Evolutionary conservation across 176 grass and related monocot genomes (phyloP).

Genomic region (Oryza nivara): DNA sequence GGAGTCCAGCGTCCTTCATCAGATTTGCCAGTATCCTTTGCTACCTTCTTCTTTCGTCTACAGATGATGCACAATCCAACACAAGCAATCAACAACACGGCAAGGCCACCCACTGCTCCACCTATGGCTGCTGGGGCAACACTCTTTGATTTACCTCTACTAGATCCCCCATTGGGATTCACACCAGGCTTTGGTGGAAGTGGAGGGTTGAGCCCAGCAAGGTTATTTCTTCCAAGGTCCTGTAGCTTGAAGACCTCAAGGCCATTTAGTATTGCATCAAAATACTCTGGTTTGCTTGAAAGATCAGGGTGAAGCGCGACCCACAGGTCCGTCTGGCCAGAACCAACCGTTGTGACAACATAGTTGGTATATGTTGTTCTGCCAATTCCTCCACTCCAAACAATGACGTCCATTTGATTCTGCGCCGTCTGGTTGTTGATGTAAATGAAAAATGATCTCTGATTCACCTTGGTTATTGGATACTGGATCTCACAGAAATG

Average conservation of each 20-base stretch:
- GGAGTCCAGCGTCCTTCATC: conserved; percentile 45
- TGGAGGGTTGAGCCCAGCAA: conserved; percentile 59
- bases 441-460: conserved; percentile 72
- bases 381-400: conserved; percentile 47
- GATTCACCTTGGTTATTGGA: conserved; percentile 54
- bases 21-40: conserved; percentile 28
- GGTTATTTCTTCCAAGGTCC: conserved; percentile 5
- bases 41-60: conserved; percentile 54
- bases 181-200: background rate
- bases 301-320: conserved; percentile 76
- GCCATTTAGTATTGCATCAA: conserved; percentile 83
- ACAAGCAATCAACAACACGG: conserved; percentile 22
- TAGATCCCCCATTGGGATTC: background rate
- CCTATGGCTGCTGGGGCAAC: background rate
- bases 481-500: conserved; percentile 92
- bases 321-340: conserved; percentile 60
- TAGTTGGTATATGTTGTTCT: conserved; percentile 53
- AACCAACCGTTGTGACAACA: background rate
- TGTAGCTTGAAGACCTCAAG: conserved; percentile 75
- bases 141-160: background rate
- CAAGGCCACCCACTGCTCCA: conserved; percentile 43
- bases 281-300: conserved; percentile 40
- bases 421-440: conserved; percentile 75
- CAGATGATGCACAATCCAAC: conserved; percentile 34
- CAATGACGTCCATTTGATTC: conserved; percentile 57